Evolutionary conservation across 768 basidiomycete species (phyloP), one percentile per base, ranked within the genome.

Genomic region (Lactarius hatsudake): DNA sequence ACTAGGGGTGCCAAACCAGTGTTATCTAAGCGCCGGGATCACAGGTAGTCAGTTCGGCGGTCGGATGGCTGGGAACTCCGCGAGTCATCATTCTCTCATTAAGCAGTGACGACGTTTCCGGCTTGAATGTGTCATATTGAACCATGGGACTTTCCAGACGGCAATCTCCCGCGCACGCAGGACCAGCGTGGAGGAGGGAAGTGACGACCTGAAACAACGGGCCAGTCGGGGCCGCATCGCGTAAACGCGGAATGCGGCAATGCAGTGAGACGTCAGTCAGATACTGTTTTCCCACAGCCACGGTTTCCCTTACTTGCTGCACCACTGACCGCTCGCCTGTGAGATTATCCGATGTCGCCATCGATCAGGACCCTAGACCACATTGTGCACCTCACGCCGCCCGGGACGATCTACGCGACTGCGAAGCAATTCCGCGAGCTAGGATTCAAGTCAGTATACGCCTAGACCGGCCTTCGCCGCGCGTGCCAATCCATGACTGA

Each of bases 321-420:
- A n/a, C 13, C 26, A 53, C n/a, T 10, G 1, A 23, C 48, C 23
- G 23, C 48, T 23, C 48, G 45, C n/a, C 45, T 48, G 3, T 12
- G 8, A 48, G n/a, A 40, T 17, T 5, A 53, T 53, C 51, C 5
- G 26, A 53, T 53, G 59, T 61, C 59, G 15, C 74, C 75, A 32
- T 77, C 78, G 20, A 85, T 82, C 2, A 77, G 74, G 54, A 82
- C 75, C 34, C 72, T 90, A 13, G 90, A 91, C 69, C 90, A 91
- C 69, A 84, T 91, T 64, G 82, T 91, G 0, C 85, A 90, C 73
- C 78, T 91, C n/a, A 86, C 86, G 0, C 85, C 88, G 0, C 86
- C 88, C 1, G 87, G 83, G 0, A 79, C 84, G 0, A 78, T 90
- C 12, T 73, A 80, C 23, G 75, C 81, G 40, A 81, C 80, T 26